Conservation (phyloP, 2,329 filamentous ascomycete species). For the Rosellinia necatrix region DNA sequence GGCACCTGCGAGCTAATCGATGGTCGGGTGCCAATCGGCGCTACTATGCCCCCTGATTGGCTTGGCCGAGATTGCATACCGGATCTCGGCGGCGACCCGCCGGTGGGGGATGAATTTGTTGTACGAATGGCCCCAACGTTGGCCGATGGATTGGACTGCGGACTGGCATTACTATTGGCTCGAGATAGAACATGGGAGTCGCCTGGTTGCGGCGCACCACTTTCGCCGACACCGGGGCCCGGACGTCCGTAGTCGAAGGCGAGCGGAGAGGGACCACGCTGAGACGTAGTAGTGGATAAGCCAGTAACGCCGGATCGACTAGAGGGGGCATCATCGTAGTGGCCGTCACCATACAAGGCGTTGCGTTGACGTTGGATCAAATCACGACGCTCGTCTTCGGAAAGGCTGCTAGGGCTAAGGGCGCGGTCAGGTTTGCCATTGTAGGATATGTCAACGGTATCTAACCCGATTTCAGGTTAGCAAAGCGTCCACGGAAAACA, state of each 20-base stretch:
- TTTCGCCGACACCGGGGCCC: slow-evolving; percentile 43
- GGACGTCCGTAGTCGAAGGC: slow-evolving; percentile 67
- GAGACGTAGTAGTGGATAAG: slow-evolving; percentile 63
- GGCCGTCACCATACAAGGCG: slow-evolving; percentile 82
- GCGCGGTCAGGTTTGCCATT: slow-evolving; percentile 81
- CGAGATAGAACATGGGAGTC: slow-evolving; percentile 64
- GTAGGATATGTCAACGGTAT: slow-evolving; percentile 53
- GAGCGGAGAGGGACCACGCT: slow-evolving; percentile 79
- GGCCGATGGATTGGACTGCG: slow-evolving; percentile 66
- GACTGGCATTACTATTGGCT: slow-evolving; percentile 84
- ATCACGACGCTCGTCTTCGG: slow-evolving; percentile 93
- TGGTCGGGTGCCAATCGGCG: slow-evolving; percentile 91
- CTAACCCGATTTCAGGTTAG: slow-evolving; percentile 51
- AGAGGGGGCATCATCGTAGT: slow-evolving; percentile 70
- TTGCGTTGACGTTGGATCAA: slow-evolving; percentile 95
- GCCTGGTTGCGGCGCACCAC: slow-evolving; percentile 50
- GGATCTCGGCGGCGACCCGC: slow-evolving; percentile 76
- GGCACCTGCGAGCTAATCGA: slow-evolving; percentile 57
- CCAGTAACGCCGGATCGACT: slow-evolving; percentile 69
- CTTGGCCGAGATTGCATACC: slow-evolving; percentile 62
- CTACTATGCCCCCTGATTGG: slow-evolving; percentile 68
- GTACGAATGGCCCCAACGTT: slow-evolving; percentile 73
- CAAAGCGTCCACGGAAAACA: slow-evolving; percentile 34
- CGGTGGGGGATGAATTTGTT: slow-evolving; percentile 80
- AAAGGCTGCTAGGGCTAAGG: slow-evolving; percentile 82